These are phyloP conservation scores for Sporothrix euskadiensis DNA, from an alignment of 2,329 filamentous ascomycete species.

Conservation along the genomic window DNA sequence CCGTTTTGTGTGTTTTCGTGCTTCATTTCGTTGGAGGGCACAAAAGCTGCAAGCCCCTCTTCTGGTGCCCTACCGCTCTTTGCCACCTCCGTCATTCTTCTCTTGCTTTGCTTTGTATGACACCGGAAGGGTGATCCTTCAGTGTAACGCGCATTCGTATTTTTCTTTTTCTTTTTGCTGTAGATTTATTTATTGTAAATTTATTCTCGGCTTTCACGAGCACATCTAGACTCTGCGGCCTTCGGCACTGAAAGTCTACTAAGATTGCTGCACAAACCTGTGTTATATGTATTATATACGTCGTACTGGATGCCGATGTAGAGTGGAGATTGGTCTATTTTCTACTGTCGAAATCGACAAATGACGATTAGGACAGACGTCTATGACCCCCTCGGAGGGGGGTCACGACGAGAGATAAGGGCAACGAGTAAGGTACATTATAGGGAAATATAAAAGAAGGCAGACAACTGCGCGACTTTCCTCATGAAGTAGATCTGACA, in stretches of 20 bases:
- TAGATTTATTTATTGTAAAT: neutral
- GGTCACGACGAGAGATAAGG: neutral
- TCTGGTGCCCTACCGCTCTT: neutral
- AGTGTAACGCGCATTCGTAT: neutral
- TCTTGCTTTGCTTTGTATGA: neutral
- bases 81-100: neutral
- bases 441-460: neutral
- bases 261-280: neutral
- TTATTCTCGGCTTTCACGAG: neutral
- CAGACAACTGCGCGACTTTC: neutral
- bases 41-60: neutral
- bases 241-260: neutral
- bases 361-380: neutral
- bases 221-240: neutral
- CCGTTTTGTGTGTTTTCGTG: slow-evolving; percentile 8
- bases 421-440: neutral
- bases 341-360: neutral
- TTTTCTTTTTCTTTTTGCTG: too few relatives aligned
- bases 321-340: neutral
- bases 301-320: neutral
- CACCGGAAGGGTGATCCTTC: neutral
- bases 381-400: neutral
- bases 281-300: too few relatives aligned
- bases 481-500: neutral
- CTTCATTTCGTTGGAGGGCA: neutral